A percentile compares a stretch with the other conserved stretches of the same genome.
These are phyloP conservation scores for Trichoderma simmonsii DNA, from an alignment of 2,329 filamentous ascomycete genomes.

Conservation along the genomic window DNA sequence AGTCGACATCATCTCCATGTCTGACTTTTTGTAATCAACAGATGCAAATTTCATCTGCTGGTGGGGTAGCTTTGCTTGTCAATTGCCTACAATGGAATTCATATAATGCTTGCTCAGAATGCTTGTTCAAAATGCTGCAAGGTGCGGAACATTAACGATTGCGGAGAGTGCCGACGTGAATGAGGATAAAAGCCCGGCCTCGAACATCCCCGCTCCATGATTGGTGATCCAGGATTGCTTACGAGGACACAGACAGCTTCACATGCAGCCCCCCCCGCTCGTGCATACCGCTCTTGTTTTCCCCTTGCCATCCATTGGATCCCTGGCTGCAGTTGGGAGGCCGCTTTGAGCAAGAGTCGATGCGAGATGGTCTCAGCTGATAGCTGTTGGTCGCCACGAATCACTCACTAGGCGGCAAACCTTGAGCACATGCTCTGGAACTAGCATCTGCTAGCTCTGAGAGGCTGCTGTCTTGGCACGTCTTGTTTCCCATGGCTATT, in stretches of 20 bases:
- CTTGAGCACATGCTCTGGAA: slow-evolving; percentile 1
- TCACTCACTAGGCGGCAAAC: background rate
- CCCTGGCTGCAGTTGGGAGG: background rate
- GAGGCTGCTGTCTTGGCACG: background rate
- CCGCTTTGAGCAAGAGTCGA: background rate
- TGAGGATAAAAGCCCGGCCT: background rate
- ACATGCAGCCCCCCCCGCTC: background rate
- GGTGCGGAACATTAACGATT: background rate
- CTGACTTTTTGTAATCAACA: background rate
- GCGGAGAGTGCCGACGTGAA: background rate
- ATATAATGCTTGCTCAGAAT: background rate
- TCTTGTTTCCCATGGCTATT: background rate
- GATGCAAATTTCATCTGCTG: background rate
- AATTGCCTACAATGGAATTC: background rate
- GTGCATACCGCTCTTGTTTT: background rate
- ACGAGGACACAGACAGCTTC: background rate
- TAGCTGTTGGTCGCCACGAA: background rate
- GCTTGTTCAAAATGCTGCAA: background rate
- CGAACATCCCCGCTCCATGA: background rate
- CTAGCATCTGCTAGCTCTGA: slow-evolving; percentile 7
- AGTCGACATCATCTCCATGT: background rate
- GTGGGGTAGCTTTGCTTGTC: background rate
- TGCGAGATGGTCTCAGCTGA: background rate
- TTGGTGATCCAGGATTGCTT: background rate
- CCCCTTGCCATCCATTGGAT: background rate